These are phyloP conservation scores for Orychophragmus violaceus DNA, from an alignment of 345 rosid species.

Conservation along the genomic window DNA sequence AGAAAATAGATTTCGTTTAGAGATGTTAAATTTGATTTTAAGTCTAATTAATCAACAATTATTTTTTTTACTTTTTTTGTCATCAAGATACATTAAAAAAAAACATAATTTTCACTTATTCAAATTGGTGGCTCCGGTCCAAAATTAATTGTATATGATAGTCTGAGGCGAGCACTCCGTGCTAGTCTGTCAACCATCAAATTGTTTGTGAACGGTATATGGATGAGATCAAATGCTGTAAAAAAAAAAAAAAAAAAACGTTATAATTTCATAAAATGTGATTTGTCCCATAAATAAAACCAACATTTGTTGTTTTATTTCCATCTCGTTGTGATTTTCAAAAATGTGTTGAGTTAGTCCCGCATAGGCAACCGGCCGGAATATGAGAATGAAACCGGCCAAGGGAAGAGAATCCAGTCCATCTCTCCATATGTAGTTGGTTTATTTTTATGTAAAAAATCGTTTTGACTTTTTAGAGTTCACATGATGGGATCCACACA, in stretches of 20 bases:
- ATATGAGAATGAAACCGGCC: neutral
- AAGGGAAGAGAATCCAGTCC: neutral
- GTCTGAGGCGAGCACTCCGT: no score
- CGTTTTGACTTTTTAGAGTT: neutral
- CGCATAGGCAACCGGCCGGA: neutral
- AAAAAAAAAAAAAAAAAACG: no score
- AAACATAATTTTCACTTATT: no score
- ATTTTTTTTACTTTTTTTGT: no score
- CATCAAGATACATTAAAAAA: no score
- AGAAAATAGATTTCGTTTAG: neutral
- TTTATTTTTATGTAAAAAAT: neutral
- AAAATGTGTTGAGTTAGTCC: neutral
- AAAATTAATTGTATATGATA: no score
- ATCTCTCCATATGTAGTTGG: neutral
- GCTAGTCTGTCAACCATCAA: no score
- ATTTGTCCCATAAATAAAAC: no score
- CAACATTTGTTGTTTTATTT: neutral
- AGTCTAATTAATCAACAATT: neutral
- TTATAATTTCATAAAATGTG: no score
- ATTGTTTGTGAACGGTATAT: no score
- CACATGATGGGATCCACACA: slow-evolving; percentile 6
- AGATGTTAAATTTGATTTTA: neutral
- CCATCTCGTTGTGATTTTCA: neutral
- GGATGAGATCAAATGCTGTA: no score
- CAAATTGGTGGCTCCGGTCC: no score